Evolutionary conservation across 1,284 basidiomycete genomes (phyloP).

Genomic region (Lentinula novae-zelandiae): DNA sequence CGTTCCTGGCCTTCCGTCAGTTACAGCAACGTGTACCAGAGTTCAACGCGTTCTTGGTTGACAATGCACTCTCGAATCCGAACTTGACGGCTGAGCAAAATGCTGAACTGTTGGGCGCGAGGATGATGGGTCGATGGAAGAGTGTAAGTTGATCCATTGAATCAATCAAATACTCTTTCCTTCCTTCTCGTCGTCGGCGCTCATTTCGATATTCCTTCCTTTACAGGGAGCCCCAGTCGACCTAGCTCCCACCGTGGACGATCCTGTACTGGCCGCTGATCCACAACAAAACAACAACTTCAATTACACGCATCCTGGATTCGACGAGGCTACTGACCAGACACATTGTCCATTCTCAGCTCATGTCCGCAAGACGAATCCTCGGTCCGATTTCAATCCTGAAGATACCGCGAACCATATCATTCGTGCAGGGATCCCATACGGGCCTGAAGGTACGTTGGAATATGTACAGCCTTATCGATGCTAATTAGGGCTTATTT

Average conservation of each 20-base stretch:
- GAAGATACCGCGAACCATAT: conserved; percentile 18
- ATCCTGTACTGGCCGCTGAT: conserved; percentile 29
- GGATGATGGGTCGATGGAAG: conserved; percentile 31
- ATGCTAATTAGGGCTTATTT: not conserved
- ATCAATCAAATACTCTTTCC: not conserved
- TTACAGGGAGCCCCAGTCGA: conserved; percentile 31
- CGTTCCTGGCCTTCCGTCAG: conserved; percentile 29
- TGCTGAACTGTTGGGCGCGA: conserved; percentile 25
- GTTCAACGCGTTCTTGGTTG: conserved; percentile 25
- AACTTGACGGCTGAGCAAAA: conserved; percentile 20
- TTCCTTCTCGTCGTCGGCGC: not conserved
- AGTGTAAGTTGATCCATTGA: conserved; percentile 16
- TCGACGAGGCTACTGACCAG: conserved; percentile 20
- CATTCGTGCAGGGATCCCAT: conserved; percentile 36
- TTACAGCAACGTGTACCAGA: conserved; percentile 28
- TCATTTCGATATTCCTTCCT: not conserved
- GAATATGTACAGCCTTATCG: not conserved
- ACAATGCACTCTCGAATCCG: conserved; percentile 20
- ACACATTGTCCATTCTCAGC: conserved; percentile 30
- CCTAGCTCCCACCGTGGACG: conserved; percentile 28
- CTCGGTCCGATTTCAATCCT: conserved; percentile 20
- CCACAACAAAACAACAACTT: conserved; percentile 34
- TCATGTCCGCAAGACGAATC: conserved; percentile 28
- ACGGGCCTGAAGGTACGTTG: conserved; percentile 30
- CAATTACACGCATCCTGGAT: conserved; percentile 22